Evolutionary conservation across 345 rosid species (phyloP).

Genomic region (Citrus reticulata): DNA sequence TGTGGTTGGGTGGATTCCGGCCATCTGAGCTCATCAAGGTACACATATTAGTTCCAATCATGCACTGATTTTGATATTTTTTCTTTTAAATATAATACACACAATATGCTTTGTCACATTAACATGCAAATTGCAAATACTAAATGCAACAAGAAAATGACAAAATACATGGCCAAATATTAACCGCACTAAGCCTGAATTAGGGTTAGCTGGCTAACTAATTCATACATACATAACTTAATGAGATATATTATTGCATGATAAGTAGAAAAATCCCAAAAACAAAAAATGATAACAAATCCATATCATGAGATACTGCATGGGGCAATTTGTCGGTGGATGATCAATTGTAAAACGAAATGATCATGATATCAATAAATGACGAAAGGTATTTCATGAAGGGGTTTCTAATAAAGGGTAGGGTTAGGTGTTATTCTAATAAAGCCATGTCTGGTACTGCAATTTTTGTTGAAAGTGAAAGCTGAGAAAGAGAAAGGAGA

Average conservation of each 20-base stretch:
- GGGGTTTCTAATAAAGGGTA: conserved; percentile 41
- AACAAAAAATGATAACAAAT: background rate
- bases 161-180: background rate
- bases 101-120: background rate
- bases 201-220: conserved; percentile 14
- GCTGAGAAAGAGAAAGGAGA: background rate
- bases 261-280: background rate
- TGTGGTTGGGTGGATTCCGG: conserved; percentile 98
- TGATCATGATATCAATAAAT: conserved; percentile 18
- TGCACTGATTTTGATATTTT: background rate
- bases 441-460: conserved; percentile 57
- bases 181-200: background rate
- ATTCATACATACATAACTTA: background rate
- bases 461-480: conserved; percentile 14
- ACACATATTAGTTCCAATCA: conserved; percentile 8
- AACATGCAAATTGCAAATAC: background rate
- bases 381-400: conserved; percentile 30
- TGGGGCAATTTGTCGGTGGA: conserved; percentile 21
- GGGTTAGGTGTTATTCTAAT: conserved; percentile 47
- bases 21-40: conserved; percentile 99
- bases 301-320: conserved; percentile 20
- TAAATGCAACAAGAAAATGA: conserved; percentile 15
- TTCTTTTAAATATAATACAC: background rate
- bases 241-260: background rate
- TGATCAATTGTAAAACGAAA: conserved; percentile 1